Base-by-base conservation (phyloP, 192 early-diverging fungal species). In the Coemansia sp. region DNA sequence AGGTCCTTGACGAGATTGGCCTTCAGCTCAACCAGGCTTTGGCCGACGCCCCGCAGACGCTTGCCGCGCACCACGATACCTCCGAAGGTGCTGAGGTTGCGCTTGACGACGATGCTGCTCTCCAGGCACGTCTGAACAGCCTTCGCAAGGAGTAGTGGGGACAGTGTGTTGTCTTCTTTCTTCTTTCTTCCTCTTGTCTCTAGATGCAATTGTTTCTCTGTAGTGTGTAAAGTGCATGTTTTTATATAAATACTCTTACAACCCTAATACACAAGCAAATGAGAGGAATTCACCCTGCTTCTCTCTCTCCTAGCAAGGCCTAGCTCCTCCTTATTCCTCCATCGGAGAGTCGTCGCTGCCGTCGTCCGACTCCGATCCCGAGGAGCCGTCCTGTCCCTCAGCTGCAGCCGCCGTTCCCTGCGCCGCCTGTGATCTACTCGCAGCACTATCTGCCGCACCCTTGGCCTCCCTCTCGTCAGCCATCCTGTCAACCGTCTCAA, bases 1-100 rank as follows among this genome's bases (percentile, higher is more conserved):
- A 96, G 78, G 91, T 98, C 8, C 74, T 98, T 52, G 97, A 99
- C 72, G 97, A 99, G 68, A 96, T 98, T 77, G 94, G 94, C 46
- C 92, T 99, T 71, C 86, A 82, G 67, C 68, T 77, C 43, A 74
- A 74, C 65, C 72, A 82, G 68, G 57, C 67, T 43, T 39, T 82
- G 64, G 75, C 71, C 45, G 60, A 52, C 43, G 78, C 86, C 10
- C 86, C 90, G 6, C 84, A 87, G 67, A 66, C 68, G 11, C 80
- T 85, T 60, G 82, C 78, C 41, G 85, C 80, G 12, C 85, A 86
- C 56, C 72, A 84, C 8, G 84, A 77, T 12, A 85, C 88, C 64
- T 63, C 72, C 41, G 67, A 74, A 47, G 68, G 63, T 45, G 49
- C 61, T 4, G 36, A 48, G 8, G 71, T 68, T 8, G 57, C 61